These are phyloP conservation scores for Suillus fuscotomentosus DNA, from an alignment of 768 basidiomycete species.

Conservation along the genomic window DNA sequence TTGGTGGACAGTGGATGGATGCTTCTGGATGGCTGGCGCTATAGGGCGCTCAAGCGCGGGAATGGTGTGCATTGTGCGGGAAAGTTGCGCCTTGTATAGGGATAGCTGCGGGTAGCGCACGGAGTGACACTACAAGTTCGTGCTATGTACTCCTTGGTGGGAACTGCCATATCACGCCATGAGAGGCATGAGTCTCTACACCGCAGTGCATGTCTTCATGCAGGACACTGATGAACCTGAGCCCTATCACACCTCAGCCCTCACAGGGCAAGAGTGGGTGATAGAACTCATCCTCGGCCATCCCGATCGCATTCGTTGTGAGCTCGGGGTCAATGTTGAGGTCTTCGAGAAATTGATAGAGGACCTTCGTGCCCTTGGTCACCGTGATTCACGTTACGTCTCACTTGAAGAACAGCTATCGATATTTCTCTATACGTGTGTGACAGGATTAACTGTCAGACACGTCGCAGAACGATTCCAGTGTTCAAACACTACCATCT, in stretches of 20 bases:
- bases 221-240: neutral
- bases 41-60: too few species aligned
- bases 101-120: too few species aligned
- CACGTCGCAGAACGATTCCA: too few species aligned
- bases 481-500: too few species aligned
- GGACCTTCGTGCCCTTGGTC: neutral
- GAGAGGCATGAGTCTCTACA: too few species aligned
- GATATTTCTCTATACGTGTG: neutral
- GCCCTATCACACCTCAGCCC: slow-evolving; percentile 23
- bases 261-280: slow-evolving; percentile 22
- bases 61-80: too few species aligned
- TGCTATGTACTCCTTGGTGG: too few species aligned
- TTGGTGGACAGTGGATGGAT: too few species aligned
- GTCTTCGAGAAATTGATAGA: neutral
- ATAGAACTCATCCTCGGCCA: slow-evolving; percentile 2
- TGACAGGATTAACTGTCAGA: neutral
- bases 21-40: too few species aligned
- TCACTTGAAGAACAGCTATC: neutral
- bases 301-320: neutral
- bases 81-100: too few species aligned
- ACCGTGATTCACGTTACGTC: neutral
- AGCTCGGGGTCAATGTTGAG: neutral
- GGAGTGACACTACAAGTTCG: too few species aligned
- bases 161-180: too few species aligned
- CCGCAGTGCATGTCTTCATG: neutral